These are phyloP conservation scores for Rhododendron mucronatum DNA, from an alignment of 148 eudicot species.

Conservation along the genomic window DNA sequence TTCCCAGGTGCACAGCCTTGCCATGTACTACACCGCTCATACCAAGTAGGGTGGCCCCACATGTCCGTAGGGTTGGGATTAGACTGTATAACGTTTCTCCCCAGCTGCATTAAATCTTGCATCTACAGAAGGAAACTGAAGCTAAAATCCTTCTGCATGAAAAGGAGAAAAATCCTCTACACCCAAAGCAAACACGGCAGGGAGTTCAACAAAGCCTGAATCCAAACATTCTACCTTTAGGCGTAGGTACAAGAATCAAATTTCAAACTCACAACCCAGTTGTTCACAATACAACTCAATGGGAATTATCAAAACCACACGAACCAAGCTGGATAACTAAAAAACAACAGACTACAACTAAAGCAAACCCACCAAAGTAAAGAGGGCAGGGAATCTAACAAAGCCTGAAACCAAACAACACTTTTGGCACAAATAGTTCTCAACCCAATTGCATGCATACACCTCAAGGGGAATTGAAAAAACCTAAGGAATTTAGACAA, in stretches of 20 bases:
- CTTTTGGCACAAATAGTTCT: neutral
- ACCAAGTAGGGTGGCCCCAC: neutral
- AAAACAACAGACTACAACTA: neutral
- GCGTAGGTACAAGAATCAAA: neutral
- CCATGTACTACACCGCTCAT: neutral
- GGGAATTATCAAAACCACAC: neutral
- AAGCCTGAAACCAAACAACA: neutral
- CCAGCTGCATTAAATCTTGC: neutral
- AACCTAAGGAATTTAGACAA: neutral
- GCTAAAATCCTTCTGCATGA: neutral
- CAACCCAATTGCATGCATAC: neutral
- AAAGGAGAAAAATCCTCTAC: neutral
- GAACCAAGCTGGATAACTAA: neutral
- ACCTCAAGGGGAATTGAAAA: neutral
- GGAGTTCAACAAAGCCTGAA: neutral
- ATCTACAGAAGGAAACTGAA: neutral
- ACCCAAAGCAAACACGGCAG: neutral
- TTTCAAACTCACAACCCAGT: neutral
- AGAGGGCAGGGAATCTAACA: neutral
- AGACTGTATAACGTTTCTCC: neutral
- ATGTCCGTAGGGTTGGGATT: neutral
- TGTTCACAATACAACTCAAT: neutral
- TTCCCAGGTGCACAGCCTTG: neutral
- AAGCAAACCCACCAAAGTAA: neutral
- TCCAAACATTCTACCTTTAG: neutral